A percentile compares a stretch with the other conserved stretches of the same genome.
Evolutionary conservation across 1,139 yeast genomes (phyloP).

Genomic region (Geotrichum siamense): DNA sequence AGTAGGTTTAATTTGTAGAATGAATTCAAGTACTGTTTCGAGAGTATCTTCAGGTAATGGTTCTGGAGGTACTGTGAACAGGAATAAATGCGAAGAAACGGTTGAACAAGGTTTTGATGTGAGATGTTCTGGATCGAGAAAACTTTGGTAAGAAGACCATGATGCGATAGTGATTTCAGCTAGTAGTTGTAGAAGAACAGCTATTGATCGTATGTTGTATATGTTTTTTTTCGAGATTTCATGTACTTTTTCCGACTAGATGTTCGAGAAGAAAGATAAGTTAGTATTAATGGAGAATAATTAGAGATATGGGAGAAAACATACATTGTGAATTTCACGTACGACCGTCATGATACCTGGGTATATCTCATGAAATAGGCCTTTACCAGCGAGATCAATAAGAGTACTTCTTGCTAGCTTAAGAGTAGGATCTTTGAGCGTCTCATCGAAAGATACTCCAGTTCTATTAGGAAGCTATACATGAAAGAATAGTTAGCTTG

Average conservation of each 20-base stretch:
- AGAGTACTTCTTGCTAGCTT: slow-evolving; percentile 13
- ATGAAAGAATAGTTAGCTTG: too few species aligned
- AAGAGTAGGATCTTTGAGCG: slow-evolving; percentile 21
- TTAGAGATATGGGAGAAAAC: neutral
- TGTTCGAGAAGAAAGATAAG: neutral
- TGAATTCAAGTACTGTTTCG: slow-evolving; percentile 20
- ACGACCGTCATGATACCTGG: slow-evolving; percentile 12
- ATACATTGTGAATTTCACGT: slow-evolving; percentile 15
- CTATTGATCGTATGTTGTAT: slow-evolving; percentile 11
- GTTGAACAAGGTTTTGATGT: neutral
- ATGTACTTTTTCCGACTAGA: slow-evolving; percentile 6
- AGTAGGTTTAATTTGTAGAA: slow-evolving; percentile 17
- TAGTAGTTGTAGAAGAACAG: slow-evolving; percentile 10
- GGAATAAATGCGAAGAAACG: slow-evolving; percentile 9
- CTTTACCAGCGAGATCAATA: slow-evolving; percentile 10
- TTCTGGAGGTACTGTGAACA: slow-evolving; percentile 14
- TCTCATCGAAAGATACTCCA: slow-evolving; percentile 26
- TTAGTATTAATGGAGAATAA: neutral
- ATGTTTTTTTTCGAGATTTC: slow-evolving; percentile 8
- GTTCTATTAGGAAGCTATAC: slow-evolving; percentile 27
- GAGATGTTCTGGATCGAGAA: slow-evolving; percentile 7
- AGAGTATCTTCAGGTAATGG: slow-evolving; percentile 8
- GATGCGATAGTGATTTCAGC: slow-evolving; percentile 14
- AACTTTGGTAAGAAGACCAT: slow-evolving; percentile 14
- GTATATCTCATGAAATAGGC: slow-evolving; percentile 14